Conservation (phyloP, 2,329 filamentous ascomycete genomes). For the Cadophora sp. region DNA sequence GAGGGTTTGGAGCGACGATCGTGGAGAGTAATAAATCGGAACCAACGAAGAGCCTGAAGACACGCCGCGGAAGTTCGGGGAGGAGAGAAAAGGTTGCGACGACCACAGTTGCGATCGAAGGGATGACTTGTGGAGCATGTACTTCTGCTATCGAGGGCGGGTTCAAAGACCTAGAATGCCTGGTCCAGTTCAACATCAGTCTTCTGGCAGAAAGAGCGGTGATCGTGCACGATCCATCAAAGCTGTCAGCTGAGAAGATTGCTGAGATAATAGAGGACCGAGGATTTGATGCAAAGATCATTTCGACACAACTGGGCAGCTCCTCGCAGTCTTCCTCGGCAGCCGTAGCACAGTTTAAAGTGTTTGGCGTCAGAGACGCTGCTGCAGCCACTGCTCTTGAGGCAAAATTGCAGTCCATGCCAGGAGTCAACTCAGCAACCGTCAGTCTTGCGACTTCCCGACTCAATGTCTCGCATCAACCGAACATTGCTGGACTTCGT, state of each 20-base stretch:
- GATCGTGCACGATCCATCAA: slow-evolving; percentile 78
- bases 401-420: slow-evolving; percentile 64
- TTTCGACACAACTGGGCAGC: slow-evolving; percentile 74
- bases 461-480: slow-evolving; percentile 75
- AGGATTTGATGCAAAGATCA: slow-evolving; percentile 84
- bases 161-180: slow-evolving; percentile 77
- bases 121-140: slow-evolving; percentile 98
- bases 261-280: slow-evolving; percentile 85
- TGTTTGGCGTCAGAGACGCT: slow-evolving; percentile 81
- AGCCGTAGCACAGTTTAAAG: slow-evolving; percentile 76
- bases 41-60: slow-evolving; percentile 43
- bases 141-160: slow-evolving; percentile 89
- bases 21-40: slow-evolving; percentile 69
- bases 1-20: slow-evolving; percentile 82
- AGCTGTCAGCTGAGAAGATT: slow-evolving; percentile 76
- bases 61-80: slow-evolving; percentile 38
- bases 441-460: slow-evolving; percentile 77
- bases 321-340: slow-evolving; percentile 60
- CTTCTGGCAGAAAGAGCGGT: slow-evolving; percentile 91
- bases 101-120: slow-evolving; percentile 88
- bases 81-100: slow-evolving; percentile 57
- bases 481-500: slow-evolving; percentile 77
- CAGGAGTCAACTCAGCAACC: slow-evolving; percentile 76
- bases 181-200: slow-evolving; percentile 93
- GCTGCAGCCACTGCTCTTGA: slow-evolving; percentile 76